Evolutionary conservation across 108 stramenopile species (phyloP), one percentile per base, ranked within the genome.

Genomic region (Skeletonema grethae): DNA sequence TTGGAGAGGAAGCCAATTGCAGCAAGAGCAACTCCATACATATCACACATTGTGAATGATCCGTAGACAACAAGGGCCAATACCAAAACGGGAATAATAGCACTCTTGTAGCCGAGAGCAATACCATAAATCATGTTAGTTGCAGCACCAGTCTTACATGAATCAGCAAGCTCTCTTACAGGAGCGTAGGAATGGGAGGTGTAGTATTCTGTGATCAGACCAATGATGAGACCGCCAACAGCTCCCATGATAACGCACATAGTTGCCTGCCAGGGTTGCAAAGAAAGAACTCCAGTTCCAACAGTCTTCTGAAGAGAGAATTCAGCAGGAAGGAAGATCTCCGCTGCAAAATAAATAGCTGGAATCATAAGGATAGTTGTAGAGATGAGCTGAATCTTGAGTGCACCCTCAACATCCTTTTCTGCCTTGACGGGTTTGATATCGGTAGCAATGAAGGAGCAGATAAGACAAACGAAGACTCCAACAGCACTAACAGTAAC

Each of bases 41-140:
- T 94, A 66, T 95, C 97, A 63, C 88, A 88, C 59, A 97, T 69
- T 36, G 86, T 71, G 84, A 98, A 97, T 61, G 94, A 93, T 53
- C 87, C 90, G 71, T 95, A 97, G 69, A 99, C 83, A 65, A 96
- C 94, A 82, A 89, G 46, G 25, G 96, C 97, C 63, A 99, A 88
- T 20, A 97, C 95, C 62, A 98, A 60, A 12, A 98, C 97, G 32
- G 99, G 99, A 68, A 99, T 90, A 80, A 98, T 97, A 63, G 92
- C 96, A 68, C 97, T 97, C 81, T 97, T 97, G 94, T 96, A 98
- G 62, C 99, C 99, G 34, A 99, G 90, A 55, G 92, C 97, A 66
- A 99, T 94, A 48, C 99, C 99, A 75, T 97, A 97, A 72, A 99
- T 99, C 96, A 99, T 96, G 84, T 98, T 98, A 69, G 97, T 98